Percentiles rank a stretch among this genome's conserved stretches.
Evolutionary conservation across 257 asterid species (phyloP).

Genomic region (Osmanthus fragrans): DNA sequence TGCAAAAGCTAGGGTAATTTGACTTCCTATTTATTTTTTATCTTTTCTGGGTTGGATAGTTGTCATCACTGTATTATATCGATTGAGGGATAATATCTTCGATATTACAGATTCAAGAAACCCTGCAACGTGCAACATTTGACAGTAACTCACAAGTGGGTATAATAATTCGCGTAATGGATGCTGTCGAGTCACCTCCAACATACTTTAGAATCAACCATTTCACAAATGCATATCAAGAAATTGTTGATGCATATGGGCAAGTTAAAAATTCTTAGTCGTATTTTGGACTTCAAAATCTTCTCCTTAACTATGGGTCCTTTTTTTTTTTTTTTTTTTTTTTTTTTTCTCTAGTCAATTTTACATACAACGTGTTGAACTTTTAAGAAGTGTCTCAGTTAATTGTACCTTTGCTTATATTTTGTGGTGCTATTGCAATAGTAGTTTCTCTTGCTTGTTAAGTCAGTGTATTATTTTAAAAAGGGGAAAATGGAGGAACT

Average conservation of each 20-base stretch:
- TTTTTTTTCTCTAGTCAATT: no score
- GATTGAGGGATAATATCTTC: conserved; percentile 23
- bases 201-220: conserved; percentile 81
- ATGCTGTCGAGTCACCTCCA: conserved; percentile 84
- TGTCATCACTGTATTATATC: conserved; percentile 20
- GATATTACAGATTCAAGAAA: conserved; percentile 81
- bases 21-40: conserved; percentile 12
- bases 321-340: no score
- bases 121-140: conserved; percentile 85
- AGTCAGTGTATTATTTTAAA: neutral
- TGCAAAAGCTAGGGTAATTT: conserved; percentile 73
- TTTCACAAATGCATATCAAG: conserved; percentile 88
- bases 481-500: neutral
- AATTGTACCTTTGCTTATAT: conserved; percentile 4
- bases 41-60: conserved; percentile 18
- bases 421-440: conserved; percentile 7
- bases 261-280: conserved; percentile 37
- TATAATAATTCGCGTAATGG: conserved; percentile 86
- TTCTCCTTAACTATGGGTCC: neutral
- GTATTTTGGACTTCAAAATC: conserved; percentile 5
- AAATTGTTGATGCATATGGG: conserved; percentile 99
- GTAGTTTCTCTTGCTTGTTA: conserved; percentile 9
- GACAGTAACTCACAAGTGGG: conserved; percentile 97
- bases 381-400: neutral
- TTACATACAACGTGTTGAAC: conserved; percentile 1